Percentiles rank a stretch among this genome's conserved stretches.
These are phyloP conservation scores for Globisporangium orthogonon DNA, from an alignment of 352 stramenopile species.

Conservation along the genomic window DNA sequence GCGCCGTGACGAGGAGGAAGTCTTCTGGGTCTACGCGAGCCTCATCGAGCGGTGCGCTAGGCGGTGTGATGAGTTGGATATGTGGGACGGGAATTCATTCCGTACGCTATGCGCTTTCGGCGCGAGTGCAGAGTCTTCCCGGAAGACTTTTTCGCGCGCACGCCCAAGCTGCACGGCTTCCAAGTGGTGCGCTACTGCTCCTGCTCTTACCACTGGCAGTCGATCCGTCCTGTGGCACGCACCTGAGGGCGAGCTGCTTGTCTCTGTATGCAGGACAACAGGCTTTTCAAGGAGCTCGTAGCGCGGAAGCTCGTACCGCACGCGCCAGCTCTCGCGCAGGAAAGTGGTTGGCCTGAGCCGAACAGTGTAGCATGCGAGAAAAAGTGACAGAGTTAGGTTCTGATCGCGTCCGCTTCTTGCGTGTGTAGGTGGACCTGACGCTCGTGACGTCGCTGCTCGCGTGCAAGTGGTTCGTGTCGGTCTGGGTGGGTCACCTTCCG, in stretches of 20 bases:
- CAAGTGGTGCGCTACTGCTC: slow-evolving; percentile 38
- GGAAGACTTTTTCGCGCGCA: slow-evolving; percentile 63
- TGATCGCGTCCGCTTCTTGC: not conserved
- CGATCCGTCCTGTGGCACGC: not conserved
- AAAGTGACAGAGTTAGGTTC: too few species aligned
- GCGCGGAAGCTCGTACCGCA: slow-evolving; percentile 42
- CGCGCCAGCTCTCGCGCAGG: slow-evolving; percentile 40
- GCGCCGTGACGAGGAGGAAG: slow-evolving; percentile 37
- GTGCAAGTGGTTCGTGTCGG: slow-evolving; percentile 74
- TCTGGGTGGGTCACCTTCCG: slow-evolving; percentile 64
- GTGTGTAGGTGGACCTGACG: slow-evolving; percentile 40
- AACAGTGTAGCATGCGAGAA: not conserved
- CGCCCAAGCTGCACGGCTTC: slow-evolving; percentile 65
- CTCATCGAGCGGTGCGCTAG: slow-evolving; percentile 47
- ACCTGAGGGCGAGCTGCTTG: not conserved
- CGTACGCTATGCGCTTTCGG: not conserved
- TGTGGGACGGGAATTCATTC: not conserved
- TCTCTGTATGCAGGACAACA: slow-evolving; percentile 32
- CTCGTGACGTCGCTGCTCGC: slow-evolving; percentile 56
- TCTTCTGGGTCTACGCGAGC: slow-evolving; percentile 70
- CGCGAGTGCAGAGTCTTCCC: slow-evolving; percentile 41
- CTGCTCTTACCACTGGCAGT: not conserved
- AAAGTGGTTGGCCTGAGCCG: not conserved
- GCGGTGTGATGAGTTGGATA: not conserved
- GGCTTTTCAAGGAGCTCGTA: slow-evolving; percentile 51